Evolutionary conservation across 768 basidiomycete genomes (phyloP), one percentile per base, ranked within the genome.

Genomic region (Cystobasidium ongulense): DNA sequence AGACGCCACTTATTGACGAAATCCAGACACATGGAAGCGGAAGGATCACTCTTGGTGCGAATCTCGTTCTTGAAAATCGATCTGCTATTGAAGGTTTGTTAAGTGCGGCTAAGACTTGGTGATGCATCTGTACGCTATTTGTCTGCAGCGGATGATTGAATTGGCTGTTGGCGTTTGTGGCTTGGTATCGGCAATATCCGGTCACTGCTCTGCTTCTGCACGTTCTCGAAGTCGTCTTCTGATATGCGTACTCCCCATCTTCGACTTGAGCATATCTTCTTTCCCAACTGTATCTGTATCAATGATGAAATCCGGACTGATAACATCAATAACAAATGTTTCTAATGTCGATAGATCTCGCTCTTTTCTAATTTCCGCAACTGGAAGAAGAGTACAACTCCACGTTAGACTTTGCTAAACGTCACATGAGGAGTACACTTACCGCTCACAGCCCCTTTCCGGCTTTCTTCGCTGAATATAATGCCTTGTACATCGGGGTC

Each of bases 211-310:
- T 31, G 11, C 15, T 27, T 41, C 23, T 31, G 31, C 29, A 33
- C 63, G 33, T 46, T 68, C 38, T 21, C 78, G 87, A 75, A 99
- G 89, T 92, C 93, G 95, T 76, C 89, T 84, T 52, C 96, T 84
- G 76, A 99, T 95, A 74, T 85, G 90, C 7, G 93, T 95, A 79
- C 92, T 96, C 80, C 96, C 92, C 86, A 98, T 88, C 84, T 99
- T 99, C 33, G 88, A 85, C 76, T 86, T 84, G 79, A 88, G 89
- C 73, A 94, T 81, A 21, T 86, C 85, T 79, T 94, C 90, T 25
- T 85, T 86, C 46, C 53, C 53, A 10, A 52, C 43, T 7, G 1
- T 31, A 27, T 54, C 68, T 21, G 33, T 27, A 35, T 21, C 54
- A 35, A 23, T 43, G 21, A n/a, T n/a, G 39, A 25, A 29, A 17